Percentiles rank a stretch among this genome's conserved stretches.
Conservation (phyloP, 2,329 filamentous ascomycete genomes). For the Aspergillus jensenii region DNA sequence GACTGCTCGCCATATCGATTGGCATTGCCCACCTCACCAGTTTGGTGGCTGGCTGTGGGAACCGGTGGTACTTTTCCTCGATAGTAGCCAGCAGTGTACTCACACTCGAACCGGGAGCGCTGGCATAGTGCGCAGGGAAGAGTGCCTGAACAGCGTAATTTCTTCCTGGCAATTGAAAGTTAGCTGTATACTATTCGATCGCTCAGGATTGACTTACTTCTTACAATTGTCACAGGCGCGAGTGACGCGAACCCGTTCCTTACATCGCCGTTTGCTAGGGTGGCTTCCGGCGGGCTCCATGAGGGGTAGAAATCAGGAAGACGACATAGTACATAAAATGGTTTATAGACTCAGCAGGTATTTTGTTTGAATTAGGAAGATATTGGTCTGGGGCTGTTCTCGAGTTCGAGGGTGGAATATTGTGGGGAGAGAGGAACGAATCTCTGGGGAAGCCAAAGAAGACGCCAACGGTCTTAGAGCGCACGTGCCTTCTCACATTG, state of each 20-base stretch:
- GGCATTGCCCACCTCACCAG: not conserved
- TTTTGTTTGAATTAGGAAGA: too few species aligned
- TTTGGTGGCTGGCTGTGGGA: not conserved
- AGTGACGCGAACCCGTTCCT: conserved; percentile 17
- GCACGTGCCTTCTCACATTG: not conserved
- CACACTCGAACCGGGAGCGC: conserved; percentile 3
- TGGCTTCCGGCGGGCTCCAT: conserved; percentile 9
- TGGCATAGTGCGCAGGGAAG: conserved; percentile 14
- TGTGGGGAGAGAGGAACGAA: not conserved
- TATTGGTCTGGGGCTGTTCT: not conserved
- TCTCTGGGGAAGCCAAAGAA: not conserved
- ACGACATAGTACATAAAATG: not conserved
- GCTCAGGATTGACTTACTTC: not conserved
- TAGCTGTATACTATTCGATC: not conserved
- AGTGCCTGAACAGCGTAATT: conserved; percentile 17
- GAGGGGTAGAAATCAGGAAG: not conserved
- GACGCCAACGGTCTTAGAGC: not conserved
- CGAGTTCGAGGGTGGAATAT: not conserved
- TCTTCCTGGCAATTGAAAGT: conserved; percentile 6
- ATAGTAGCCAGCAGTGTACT: conserved; percentile 17
- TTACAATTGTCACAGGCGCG: conserved; percentile 18
- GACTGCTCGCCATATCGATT: not conserved
- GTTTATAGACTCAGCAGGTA: too few species aligned
- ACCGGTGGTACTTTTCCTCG: conserved; percentile 15
- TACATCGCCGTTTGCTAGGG: conserved; percentile 13